phyloP scores from a whole-genome alignment of 495 filamentous ascomycete species.

The Physcia stellaris region DNA sequence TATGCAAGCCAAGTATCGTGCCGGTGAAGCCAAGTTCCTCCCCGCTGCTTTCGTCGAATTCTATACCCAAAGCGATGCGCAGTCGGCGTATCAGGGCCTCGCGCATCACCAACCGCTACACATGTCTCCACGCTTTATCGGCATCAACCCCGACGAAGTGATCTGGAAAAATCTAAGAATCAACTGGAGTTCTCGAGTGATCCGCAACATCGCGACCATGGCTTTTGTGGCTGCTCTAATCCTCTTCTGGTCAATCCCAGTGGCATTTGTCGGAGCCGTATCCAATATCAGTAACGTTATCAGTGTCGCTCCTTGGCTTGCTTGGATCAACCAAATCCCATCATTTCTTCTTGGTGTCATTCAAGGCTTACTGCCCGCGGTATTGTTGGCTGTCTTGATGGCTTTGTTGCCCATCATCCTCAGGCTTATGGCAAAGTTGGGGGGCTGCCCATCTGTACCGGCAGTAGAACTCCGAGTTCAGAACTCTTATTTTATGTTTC shows the following conservation, averaged over 20 bases:
- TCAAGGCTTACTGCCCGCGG: constrained; percentile 67
- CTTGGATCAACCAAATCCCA: constrained; percentile 65
- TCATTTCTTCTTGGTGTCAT: constrained; percentile 61
- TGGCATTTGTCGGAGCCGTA: constrained; percentile 71
- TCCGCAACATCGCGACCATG: constrained; percentile 56
- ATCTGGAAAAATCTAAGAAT: constrained; percentile 83
- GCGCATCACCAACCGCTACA: constrained; percentile 82
- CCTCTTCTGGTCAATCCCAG: constrained; percentile 94
- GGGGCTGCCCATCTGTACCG: constrained; percentile 64
- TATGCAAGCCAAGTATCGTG: constrained; percentile 58
- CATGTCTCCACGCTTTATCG: constrained; percentile 86
- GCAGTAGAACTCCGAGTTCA: constrained; percentile 77
- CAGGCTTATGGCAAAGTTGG: constrained; percentile 60
- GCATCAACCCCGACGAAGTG: constrained; percentile 70
- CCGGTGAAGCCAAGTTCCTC: constrained; percentile 51
- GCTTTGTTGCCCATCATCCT: constrained; percentile 79
- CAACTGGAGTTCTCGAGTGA: constrained; percentile 72
- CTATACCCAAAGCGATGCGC: constrained; percentile 63
- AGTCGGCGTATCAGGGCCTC: constrained; percentile 68
- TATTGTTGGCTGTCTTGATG: constrained; percentile 77
- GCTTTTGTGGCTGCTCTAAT: constrained; percentile 66
- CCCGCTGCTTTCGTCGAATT: constrained; percentile 72
- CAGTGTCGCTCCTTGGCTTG: constrained; percentile 46
- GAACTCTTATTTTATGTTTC: constrained; percentile 89
- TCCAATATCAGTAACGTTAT: constrained; percentile 70